Base-by-base conservation (phyloP, 805 yeast species). In the Wickerhamiella siamensis region DNA sequence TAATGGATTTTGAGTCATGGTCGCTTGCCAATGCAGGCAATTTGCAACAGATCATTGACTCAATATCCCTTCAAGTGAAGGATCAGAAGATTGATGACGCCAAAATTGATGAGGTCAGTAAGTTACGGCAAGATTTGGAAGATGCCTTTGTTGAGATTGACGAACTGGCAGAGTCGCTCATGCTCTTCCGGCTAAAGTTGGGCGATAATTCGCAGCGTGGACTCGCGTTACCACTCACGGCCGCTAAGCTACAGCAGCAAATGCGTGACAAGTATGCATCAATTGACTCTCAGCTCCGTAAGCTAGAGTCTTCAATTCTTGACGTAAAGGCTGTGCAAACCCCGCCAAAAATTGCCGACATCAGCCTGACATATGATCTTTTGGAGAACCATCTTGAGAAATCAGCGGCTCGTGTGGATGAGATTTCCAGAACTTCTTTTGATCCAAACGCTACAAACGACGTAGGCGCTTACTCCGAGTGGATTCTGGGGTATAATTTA, bases 201-300 rank as follows among this genome's bases (percentile, higher is more conserved):
- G 19, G 32, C 24, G 21, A 14, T 15, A 34, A 21, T 5, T 38
- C 42, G 10, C 5, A 21, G 18, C 27, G 21, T 17, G n/a, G 17
- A 12, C 33, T 42, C 21, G 20, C 33, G 19, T 37, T 46, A 38
- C 48, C 48, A 4, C 24, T 35, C 18, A 18, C 36, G 5, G 38
- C 46, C 5, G 18, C 36, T 16, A 40, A 40, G 35, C 40, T 40
- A 17, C 46, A 42, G 33, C 36, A 10, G 21, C 6, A 29, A 9
- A 31, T 46, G 35, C 38, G 46, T 14, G 33, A 32, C 1, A 33
- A 33, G 33, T 14, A 33, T n/a, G 31, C 32, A 4, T 10, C 19
- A 3, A 19, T 26, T 9, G 20, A 32, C 20, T 17, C 19, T 5
- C 24, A 21, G 17, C 21, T 40, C 3, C 31, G 33, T 15, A 12